Conservation (phyloP, 2,329 filamentous ascomycete species). For the Colletotrichum abscissum region DNA sequence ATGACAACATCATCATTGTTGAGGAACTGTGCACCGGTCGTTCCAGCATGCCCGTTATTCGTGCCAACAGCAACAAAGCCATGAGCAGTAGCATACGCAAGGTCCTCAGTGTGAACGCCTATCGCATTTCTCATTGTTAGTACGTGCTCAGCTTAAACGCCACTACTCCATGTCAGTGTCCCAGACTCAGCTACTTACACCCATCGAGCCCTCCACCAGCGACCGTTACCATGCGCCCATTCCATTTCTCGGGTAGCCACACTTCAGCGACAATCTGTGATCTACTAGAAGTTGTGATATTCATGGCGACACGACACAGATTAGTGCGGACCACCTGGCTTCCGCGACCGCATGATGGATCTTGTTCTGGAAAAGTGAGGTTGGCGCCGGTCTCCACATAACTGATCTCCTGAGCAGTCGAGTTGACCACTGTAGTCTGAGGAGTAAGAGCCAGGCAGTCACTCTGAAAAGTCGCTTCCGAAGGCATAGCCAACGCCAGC, state of each 20-base stretch:
- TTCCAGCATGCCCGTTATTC: slow-evolving; percentile 63
- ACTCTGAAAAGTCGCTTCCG: not conserved
- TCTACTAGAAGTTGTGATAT: slow-evolving; percentile 44
- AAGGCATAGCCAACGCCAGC: not conserved
- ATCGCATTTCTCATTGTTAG: not conserved
- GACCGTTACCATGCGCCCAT: slow-evolving; percentile 57
- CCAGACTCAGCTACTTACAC: slow-evolving; percentile 42
- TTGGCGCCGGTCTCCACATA: slow-evolving; percentile 43
- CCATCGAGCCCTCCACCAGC: slow-evolving; percentile 62
- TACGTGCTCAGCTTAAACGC: not conserved
- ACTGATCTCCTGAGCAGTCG: slow-evolving; percentile 37
- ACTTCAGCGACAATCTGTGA: slow-evolving; percentile 57
- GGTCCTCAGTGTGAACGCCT: slow-evolving; percentile 57
- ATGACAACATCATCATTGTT: slow-evolving; percentile 49
- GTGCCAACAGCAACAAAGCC: slow-evolving; percentile 61
- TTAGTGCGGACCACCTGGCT: slow-evolving; percentile 35
- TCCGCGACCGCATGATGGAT: slow-evolving; percentile 45
- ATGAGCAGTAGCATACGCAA: slow-evolving; percentile 54
- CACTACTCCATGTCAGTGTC: not conserved
- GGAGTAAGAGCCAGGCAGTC: slow-evolving; percentile 28
- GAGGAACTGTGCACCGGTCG: slow-evolving; percentile 44
- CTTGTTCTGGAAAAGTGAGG: slow-evolving; percentile 44
- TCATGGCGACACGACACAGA: slow-evolving; percentile 43
- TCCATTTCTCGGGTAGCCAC: slow-evolving; percentile 59
- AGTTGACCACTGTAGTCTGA: slow-evolving; percentile 36